Evolutionary conservation across 177 flowering plant genomes (phyloP).

Genomic region (Telopea speciosissima): DNA sequence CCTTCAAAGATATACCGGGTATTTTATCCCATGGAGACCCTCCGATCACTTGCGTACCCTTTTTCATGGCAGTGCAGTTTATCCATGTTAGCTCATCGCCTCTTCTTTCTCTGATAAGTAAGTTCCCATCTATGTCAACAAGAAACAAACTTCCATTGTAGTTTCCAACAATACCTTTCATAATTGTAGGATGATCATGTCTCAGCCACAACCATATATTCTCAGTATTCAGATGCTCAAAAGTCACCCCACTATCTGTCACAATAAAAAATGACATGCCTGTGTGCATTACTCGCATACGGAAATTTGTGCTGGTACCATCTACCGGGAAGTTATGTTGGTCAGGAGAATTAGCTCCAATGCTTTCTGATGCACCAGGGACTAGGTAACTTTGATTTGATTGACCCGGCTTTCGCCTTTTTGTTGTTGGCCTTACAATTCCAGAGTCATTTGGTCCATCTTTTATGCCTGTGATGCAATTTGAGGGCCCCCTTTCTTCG

Average conservation of each 20-base stretch:
- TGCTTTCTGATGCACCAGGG: conserved; percentile 20
- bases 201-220: conserved; percentile 72
- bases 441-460: conserved; percentile 47
- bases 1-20: conserved; percentile 34
- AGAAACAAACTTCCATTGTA: conserved; percentile 75
- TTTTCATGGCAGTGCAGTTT: conserved; percentile 72
- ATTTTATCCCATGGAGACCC: conserved; percentile 85
- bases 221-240: conserved; percentile 58
- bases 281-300: conserved; percentile 52
- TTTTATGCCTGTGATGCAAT: conserved; percentile 66
- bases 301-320: conserved; percentile 36
- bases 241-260: conserved; percentile 46
- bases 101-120: conserved; percentile 66
- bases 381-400: conserved; percentile 41
- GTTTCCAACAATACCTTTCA: conserved; percentile 63
- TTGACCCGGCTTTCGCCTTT: conserved; percentile 41
- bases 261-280: conserved; percentile 68
- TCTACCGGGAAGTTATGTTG: conserved; percentile 26
- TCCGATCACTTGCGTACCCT: conserved; percentile 50
- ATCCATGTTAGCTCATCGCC: conserved; percentile 53
- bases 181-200: conserved; percentile 55
- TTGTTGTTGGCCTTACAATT: conserved; percentile 23
- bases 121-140: conserved; percentile 53
- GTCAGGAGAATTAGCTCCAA: conserved; percentile 13
- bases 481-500: conserved; percentile 66